Evolutionary conservation across 208 protist species (phyloP).

Genomic region (Crithidia expoeki): DNA sequence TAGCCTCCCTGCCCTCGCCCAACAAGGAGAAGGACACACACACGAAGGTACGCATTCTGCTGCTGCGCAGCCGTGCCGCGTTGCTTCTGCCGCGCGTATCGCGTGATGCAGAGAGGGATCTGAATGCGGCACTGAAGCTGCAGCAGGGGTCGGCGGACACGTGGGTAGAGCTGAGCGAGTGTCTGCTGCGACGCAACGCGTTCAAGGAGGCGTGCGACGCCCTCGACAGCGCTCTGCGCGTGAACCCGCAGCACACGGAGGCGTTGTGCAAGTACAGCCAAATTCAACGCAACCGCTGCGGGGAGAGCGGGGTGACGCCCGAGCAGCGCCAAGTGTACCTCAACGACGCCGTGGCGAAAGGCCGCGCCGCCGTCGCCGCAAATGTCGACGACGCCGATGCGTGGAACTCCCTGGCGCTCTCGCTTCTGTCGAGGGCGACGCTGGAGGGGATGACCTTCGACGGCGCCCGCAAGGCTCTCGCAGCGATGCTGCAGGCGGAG

Average conservation of each 20-base stretch:
- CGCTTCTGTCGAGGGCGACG: slow-evolving; percentile 68
- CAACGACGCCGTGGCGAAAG: slow-evolving; percentile 60
- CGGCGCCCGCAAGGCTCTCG: slow-evolving; percentile 46
- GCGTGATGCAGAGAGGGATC: slow-evolving; percentile 73
- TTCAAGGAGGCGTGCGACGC: slow-evolving; percentile 80
- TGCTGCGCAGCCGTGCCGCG: slow-evolving; percentile 61
- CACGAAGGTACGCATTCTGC: slow-evolving; percentile 64
- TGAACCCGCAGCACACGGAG: slow-evolving; percentile 42
- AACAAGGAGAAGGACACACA: slow-evolving; percentile 50
- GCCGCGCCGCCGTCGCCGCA: slow-evolving; percentile 53
- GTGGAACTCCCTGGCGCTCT: slow-evolving; percentile 75
- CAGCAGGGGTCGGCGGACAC: slow-evolving; percentile 44
- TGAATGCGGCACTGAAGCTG: slow-evolving; percentile 79
- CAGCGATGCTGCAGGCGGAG: slow-evolving; percentile 69
- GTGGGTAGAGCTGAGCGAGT: slow-evolving; percentile 85
- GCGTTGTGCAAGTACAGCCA: slow-evolving; percentile 87
- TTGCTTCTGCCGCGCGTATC: slow-evolving; percentile 76
- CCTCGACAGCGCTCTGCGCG: slow-evolving; percentile 68
- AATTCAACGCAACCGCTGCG: slow-evolving; percentile 76
- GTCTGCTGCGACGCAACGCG: slow-evolving; percentile 71
- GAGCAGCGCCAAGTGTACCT: slow-evolving; percentile 54
- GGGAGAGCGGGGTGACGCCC: slow-evolving; percentile 45
- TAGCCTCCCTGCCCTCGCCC: slow-evolving; percentile 50
- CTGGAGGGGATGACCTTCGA: slow-evolving; percentile 52
- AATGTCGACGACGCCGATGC: slow-evolving; percentile 58